These are phyloP conservation scores for Saccharum spontaneum DNA, from an alignment of 176 grass and related monocot species.

Conservation along the genomic window DNA sequence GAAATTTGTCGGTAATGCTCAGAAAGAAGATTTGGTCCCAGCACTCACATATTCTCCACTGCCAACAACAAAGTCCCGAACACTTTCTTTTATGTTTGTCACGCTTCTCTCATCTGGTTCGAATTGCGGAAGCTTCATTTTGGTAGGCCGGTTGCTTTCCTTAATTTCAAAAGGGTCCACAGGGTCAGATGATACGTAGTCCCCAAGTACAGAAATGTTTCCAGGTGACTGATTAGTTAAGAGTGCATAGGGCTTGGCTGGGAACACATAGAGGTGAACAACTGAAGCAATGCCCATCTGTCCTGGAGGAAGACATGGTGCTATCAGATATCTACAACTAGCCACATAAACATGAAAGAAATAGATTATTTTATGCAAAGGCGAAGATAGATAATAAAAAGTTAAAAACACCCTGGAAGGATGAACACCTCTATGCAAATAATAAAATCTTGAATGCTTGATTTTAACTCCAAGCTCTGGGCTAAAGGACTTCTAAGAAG, in stretches of 20 bases:
- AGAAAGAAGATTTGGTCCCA: conserved; percentile 18
- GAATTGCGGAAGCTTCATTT: conserved; percentile 81
- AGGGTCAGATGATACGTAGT: conserved; percentile 83
- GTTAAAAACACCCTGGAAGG: conserved; percentile 11
- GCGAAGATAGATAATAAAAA: not conserved
- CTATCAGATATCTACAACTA: conserved; percentile 34
- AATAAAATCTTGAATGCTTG: conserved; percentile 94
- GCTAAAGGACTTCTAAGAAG: conserved; percentile 89
- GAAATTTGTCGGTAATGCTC: not conserved
- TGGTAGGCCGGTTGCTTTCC: conserved; percentile 78
- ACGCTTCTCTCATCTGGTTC: conserved; percentile 61
- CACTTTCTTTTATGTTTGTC: conserved; percentile 86
- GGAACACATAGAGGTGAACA: conserved; percentile 95
- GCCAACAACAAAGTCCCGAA: conserved; percentile 78
- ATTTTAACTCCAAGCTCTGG: conserved; percentile 85
- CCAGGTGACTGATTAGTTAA: conserved; percentile 50
- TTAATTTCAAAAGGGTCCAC: conserved; percentile 86
- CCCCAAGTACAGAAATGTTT: conserved; percentile 86
- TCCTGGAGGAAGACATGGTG: conserved; percentile 54
- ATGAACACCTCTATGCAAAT: conserved; percentile 97
- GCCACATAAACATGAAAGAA: conserved; percentile 23
- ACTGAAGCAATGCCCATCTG: conserved; percentile 94
- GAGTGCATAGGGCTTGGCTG: conserved; percentile 80
- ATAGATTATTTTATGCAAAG: conserved; percentile 8
- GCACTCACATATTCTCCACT: conserved; percentile 90